These are phyloP conservation scores for Diaporthe ampelina DNA, from an alignment of 2,329 filamentous ascomycete genomes.

Conservation along the genomic window DNA sequence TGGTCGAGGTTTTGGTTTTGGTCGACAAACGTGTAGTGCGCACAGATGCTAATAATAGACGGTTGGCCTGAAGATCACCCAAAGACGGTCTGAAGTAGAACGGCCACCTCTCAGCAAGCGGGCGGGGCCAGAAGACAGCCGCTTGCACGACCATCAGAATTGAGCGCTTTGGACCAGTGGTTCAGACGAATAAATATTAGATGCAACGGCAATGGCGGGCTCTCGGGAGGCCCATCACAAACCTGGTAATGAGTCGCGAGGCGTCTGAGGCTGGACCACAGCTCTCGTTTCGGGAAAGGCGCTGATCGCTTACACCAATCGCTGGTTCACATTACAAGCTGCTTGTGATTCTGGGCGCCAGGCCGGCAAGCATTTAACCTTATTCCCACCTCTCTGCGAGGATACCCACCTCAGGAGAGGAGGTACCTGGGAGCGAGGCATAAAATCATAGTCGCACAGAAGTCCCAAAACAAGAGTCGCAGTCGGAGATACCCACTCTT, in stretches of 20 bases:
- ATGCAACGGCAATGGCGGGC: slow-evolving; percentile 22
- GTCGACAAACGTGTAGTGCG: neutral
- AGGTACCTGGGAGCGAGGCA: slow-evolving; percentile 11
- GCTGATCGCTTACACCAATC: slow-evolving; percentile 19
- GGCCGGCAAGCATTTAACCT: slow-evolving; percentile 29
- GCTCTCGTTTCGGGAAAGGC: slow-evolving; percentile 13
- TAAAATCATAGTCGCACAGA: slow-evolving; percentile 18
- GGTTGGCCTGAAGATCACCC: slow-evolving; percentile 23
- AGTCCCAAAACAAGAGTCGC: neutral
- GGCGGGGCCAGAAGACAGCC: neutral
- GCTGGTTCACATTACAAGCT: neutral
- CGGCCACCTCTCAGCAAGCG: slow-evolving; percentile 2
- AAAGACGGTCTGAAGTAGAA: slow-evolving; percentile 21
- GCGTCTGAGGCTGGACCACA: slow-evolving; percentile 31
- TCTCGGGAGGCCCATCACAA: slow-evolving; percentile 19
- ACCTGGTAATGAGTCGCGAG: slow-evolving; percentile 27
- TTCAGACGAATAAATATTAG: slow-evolving; percentile 29
- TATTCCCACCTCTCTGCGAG: slow-evolving; percentile 8
- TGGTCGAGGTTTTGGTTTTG: neutral
- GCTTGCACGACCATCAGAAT: slow-evolving; percentile 6
- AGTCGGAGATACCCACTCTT: slow-evolving; percentile 10
- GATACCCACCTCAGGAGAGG: neutral
- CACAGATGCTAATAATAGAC: slow-evolving; percentile 37
- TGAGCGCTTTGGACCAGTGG: slow-evolving; percentile 23
- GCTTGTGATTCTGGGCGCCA: slow-evolving; percentile 7